Percentiles rank a stretch among this genome's conserved stretches.
Evolutionary conservation across 768 basidiomycete genomes (phyloP).

Genomic region (Pulveroboletus sp.): DNA sequence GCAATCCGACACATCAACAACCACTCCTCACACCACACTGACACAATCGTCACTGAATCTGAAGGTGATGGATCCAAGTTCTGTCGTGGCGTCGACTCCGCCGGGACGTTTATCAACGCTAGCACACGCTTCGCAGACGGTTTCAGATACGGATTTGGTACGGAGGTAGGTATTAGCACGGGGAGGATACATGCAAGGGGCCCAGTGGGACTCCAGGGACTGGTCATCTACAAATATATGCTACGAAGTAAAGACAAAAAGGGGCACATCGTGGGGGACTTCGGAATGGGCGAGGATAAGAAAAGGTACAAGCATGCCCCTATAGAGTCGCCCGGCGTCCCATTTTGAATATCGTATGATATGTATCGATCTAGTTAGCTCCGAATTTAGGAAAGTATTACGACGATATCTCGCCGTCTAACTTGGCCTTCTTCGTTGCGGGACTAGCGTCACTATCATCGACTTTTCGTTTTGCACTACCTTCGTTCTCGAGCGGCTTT

Average conservation of each 20-base stretch:
- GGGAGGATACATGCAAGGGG: conserved; percentile 96
- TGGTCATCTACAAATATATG: conserved; percentile 97
- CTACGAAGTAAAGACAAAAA: conserved; percentile 67
- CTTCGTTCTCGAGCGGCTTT: conserved; percentile 35
- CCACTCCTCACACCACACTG: conserved; percentile 95
- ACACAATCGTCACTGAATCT: conserved; percentile 86
- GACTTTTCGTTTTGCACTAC: conserved; percentile 65
- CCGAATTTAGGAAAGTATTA: conserved; percentile 9
- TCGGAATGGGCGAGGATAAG: conserved; percentile 67
- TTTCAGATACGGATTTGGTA: conserved; percentile 94
- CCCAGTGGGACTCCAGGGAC: conserved; percentile 90
- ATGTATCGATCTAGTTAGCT: neutral
- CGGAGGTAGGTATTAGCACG: conserved; percentile 97
- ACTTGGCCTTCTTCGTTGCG: conserved; percentile 58
- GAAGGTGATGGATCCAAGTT: conserved; percentile 64
- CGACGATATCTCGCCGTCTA: conserved; percentile 40
- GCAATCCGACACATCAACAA: conserved; percentile 90
- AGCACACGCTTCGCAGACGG: conserved; percentile 97
- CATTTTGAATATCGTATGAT: conserved; percentile 19
- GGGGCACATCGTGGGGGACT: conserved; percentile 88
- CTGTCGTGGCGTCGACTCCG: conserved; percentile 85
- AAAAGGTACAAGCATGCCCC: conserved; percentile 68
- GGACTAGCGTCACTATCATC: conserved; percentile 52
- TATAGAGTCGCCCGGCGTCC: conserved; percentile 19
- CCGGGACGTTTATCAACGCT: conserved; percentile 92